Evolutionary conservation across 306 rosid species (phyloP), one percentile per base, ranked within the genome.

Genomic region (Trichosanthes cucumerina): DNA sequence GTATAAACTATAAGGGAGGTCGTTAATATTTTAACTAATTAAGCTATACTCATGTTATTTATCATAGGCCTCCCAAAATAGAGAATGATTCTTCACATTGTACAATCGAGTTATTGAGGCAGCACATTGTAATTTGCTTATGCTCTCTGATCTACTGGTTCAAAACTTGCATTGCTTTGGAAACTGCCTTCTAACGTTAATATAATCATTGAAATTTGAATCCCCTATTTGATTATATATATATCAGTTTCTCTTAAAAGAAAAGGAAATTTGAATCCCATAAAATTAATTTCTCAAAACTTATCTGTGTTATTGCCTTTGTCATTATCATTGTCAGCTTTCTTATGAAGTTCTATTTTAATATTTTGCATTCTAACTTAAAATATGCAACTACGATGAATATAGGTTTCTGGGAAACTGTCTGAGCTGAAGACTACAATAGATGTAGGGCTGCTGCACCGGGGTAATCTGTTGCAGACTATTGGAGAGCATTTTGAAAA

Each of bases 371-470:
- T 70, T 21, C 50, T 50, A 8, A 18, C 62, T 70, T 70, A 31
- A 21, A n/a, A 7, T 24, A 18, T 19, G 11, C 72, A 15, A 15
- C 33, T 31, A 19, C 28, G 23, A n/a, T n/a, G n/a, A 63, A 58
- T 41, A 44, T 47, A 79, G 98, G 97, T 89, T 80, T 87, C 96
- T 26, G 92, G 89, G 82, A 95, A 82, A 81, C 85, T 92, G 77
- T 71, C 81, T 44, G 98, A 95, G 85, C 88, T 95, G 85, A 89
- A 91, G 88, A 83, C 97, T 59, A 92, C 97, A 38, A 76, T 92
- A 81, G 98, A 92, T 84, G 77, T 92, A 62, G 98, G 98, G 79
- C 78, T 79, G 80, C 78, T 80, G 79, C 98, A 91, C 54, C 88
- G 88, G 73, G 90, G 81, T 76, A 84, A 84, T 87, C 85, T 95